Evolutionary conservation across 2,329 filamentous ascomycete genomes (phyloP).

Genomic region (Corinectria fuckeliana): DNA sequence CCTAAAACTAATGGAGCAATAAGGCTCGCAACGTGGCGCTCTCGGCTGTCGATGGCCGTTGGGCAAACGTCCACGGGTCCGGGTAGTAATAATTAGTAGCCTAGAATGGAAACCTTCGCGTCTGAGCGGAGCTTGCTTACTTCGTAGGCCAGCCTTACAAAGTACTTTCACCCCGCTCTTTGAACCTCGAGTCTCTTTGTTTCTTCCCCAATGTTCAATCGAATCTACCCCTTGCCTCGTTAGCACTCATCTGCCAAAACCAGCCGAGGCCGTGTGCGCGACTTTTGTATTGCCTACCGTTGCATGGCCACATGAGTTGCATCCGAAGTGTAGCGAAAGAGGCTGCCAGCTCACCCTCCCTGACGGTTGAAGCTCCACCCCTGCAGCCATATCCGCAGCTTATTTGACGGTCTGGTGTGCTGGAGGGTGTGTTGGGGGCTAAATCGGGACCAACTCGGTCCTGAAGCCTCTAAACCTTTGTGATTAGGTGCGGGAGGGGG

Average conservation of each 20-base stretch:
- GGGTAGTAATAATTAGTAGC: too few species aligned
- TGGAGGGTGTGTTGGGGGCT: slow-evolving; percentile 27
- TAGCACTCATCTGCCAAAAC: slow-evolving; percentile 6
- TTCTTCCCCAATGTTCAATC: too few species aligned
- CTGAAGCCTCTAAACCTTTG: slow-evolving; percentile 17
- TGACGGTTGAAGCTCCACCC: slow-evolving; percentile 7
- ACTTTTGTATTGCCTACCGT: slow-evolving; percentile 25
- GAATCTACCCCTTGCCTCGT: slow-evolving; percentile 18
- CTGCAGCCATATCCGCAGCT: slow-evolving; percentile 15
- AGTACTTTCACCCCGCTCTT: background rate
- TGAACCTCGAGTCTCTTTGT: background rate
- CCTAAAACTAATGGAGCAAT: too few species aligned
- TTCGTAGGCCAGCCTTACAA: background rate
- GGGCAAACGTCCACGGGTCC: background rate
- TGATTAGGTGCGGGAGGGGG: background rate
- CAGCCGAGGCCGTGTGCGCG: slow-evolving; percentile 29
- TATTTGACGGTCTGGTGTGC: slow-evolving; percentile 21
- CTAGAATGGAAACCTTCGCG: background rate
- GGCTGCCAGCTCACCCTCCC: slow-evolving; percentile 32
- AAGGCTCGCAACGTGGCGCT: slow-evolving; percentile 16
- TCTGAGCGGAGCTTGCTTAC: background rate
- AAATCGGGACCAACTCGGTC: slow-evolving; percentile 27
- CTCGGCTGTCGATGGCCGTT: slow-evolving; percentile 2
- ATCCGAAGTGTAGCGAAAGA: slow-evolving; percentile 27
- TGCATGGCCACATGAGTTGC: slow-evolving; percentile 20